Base-by-base conservation (phyloP, 495 filamentous ascomycete species). In the Monascus purpureus region DNA sequence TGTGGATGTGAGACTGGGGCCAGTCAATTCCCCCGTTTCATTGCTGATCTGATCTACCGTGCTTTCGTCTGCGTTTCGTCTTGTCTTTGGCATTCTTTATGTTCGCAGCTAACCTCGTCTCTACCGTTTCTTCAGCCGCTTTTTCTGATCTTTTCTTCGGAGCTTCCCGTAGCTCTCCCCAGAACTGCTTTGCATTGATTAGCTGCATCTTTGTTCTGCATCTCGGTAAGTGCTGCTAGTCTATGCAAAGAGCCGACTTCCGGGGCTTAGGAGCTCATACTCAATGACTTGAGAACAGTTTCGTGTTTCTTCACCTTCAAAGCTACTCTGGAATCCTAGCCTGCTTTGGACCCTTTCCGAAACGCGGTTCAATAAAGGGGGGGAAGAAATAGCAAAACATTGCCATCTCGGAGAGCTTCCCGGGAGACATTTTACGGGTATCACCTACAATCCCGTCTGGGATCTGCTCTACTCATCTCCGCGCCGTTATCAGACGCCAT, bases 161-260 rank as follows among this genome's bases (percentile, higher is more conserved):
- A 22, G 9, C 20, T 22, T 22, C 9, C 20, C 20, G 9, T n/a
- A n/a, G n/a, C n/a, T n/a, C n/a, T n/a, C n/a, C n/a, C n/a, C n/a
- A n/a, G n/a, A n/a, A n/a, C n/a, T n/a, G n/a, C 28, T 30, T 16
- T 30, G 6, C 28, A 15, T 13, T 30, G 4, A n/a, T 16, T 30
- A 6, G n/a, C 13, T 30, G 13, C 25, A n/a, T 16, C 28, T 30
- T 30, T 16, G 28, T 30, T 28, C 29, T 19, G 9, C 29, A 22
- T 23, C 29, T 31, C 29, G 29, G 29, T 31, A 22, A 20, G 15
- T 31, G 2, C 17, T 31, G 17, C 29, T 31, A 29, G 27, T 16
- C 27, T 16, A 29, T 29, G 29, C 29, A 31, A 8, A 6, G 12
- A 20, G 17, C 29, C 29, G 29, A n/a, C 17, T 6, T 4, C 29